Evolutionary conservation across 2,329 filamentous ascomycete genomes (phyloP), one percentile per base, ranked within the genome.

Genomic region (Coniochaeta sp.): DNA sequence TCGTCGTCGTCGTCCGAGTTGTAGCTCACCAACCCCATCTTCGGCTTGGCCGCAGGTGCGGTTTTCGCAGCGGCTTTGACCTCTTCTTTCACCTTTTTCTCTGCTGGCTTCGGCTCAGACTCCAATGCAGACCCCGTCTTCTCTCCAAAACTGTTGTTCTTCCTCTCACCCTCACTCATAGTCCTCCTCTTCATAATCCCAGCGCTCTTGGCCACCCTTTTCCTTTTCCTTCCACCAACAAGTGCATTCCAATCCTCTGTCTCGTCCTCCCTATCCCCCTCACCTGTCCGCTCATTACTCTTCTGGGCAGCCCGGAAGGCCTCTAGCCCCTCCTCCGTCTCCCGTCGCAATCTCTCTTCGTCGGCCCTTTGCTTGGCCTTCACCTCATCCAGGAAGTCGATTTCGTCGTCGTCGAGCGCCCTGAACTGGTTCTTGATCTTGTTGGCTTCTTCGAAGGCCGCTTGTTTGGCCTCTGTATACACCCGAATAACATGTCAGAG

Each of bases 391-490:
- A 95, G 74, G 65, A 91, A 93, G 22, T 89, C 89, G 57, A 89
- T 80, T 75, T 93, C 90, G 70, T 92, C 89, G 62, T 91, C 89
- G 69, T 93, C 88, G 32, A 95, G 79, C 3, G 88, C 80, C 42
- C 87, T 84, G 71, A 92, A 93, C 75, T 93, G 90, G 68, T 93
- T 90, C 68, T 85, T 84, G 58, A 93, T 77, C 64, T 82, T 82
- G 63, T 81, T 82, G 63, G 87, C 80, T 72, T 93, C 90, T 71
- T 92, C 90, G 71, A 92, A 91, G 9, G 87, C 89, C 22, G 90
- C 89, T 75, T 93, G 89, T 73, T 93, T 93, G 61, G 89, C 89
- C 64, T 87, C 89, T 89, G 60, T 3, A 3, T 64, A 16, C 12
- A 52, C 34, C 58, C 57, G n/a, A n/a, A n/a, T n/a, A n/a, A n/a